phyloP scores from a whole-genome alignment of 352 stramenopile species.

The Pythium aristosporum region DNA sequence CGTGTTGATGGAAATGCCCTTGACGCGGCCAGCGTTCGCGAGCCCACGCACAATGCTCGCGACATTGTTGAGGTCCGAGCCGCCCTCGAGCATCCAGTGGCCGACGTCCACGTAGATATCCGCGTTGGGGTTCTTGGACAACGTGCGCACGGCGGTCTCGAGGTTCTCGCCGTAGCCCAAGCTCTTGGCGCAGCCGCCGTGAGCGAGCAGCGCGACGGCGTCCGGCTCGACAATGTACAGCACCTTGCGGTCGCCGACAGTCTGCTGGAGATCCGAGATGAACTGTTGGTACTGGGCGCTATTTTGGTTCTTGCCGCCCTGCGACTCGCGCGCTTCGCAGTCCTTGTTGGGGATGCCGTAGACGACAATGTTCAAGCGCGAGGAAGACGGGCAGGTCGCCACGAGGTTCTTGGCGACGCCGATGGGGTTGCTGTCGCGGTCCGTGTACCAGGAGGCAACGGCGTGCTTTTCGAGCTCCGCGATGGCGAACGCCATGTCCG shows the following conservation, averaged over 20 bases:
- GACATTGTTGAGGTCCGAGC: conserved; percentile 25
- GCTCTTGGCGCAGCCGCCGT: conserved; percentile 39
- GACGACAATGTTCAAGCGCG: conserved; percentile 54
- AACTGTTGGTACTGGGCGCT: conserved; percentile 48
- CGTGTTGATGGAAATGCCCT: conserved; percentile 70
- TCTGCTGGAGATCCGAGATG: conserved; percentile 35
- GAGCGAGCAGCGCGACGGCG: conserved; percentile 48
- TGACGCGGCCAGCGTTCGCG: conserved; percentile 35
- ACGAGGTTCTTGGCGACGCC: conserved; percentile 34
- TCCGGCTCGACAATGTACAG: conserved; percentile 73
- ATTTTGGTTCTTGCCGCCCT: conserved; percentile 34
- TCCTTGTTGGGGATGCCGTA: conserved; percentile 80
- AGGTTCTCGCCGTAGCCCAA: conserved; percentile 53
- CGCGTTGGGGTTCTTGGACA: conserved; percentile 53
- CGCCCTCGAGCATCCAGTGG: conserved; percentile 46
- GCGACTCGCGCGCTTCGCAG: conserved; percentile 50
- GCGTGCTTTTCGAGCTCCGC: conserved; percentile 52
- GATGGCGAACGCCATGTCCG: conserved; percentile 53
- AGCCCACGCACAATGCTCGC: conserved; percentile 44
- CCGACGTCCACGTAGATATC: conserved; percentile 65
- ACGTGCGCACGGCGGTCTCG: conserved; percentile 34
- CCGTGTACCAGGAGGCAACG: conserved; percentile 59
- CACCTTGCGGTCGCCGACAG: conserved; percentile 53
- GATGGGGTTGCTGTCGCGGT: conserved; percentile 42
- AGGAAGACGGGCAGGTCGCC: conserved; percentile 34